Base-by-base conservation (phyloP, 306 rosid species). In the Benincasa hispida region DNA sequence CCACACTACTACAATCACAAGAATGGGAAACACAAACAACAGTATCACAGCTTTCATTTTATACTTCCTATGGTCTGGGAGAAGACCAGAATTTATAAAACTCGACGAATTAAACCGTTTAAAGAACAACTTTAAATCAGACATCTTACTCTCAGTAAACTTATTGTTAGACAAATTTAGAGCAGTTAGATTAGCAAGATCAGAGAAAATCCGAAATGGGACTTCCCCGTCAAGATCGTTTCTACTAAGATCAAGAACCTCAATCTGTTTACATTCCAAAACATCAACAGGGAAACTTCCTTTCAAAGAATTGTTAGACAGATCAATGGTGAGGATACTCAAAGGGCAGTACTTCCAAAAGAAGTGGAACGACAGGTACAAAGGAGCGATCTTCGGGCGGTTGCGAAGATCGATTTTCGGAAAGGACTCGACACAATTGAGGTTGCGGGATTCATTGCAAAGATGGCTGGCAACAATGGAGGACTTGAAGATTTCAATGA, bases 281-380 rank as follows among this genome's bases (percentile, higher is more conserved):
- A 89, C 81, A 73, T 87, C 87, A 60, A 61, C 25, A 4, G 92
- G 92, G 41, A 91, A 91, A 55, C 76, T 45, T 53, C 89, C 91
- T 79, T 86, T 87, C 28, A 91, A 18, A 18, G 88, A 91, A 67
- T 77, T 85, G 66, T 91, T 89, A 8, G 92, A 87, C 30, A 91
- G 59, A 78, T 91, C 93, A 66, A 91, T 87, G 21, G 88, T 69
- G 0, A 87, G 1, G 73, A 91, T 79, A 74, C 45, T 87, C 22
- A 86, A 65, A 4, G 96, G 96, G 57, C 90, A 91, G 21, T 76
- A 91, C 81, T 84, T 91, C 96, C 96, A 89, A 59, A 91, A 91
- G 90, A 91, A 89, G 76, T 45, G 80, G 76, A 91, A 91, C 6
- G 96, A 89, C 85, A 91, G 80, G 76, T 89, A 91, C 70, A 89